Percentiles rank a stretch among this genome's conserved stretches.
Conservation (phyloP, 164 flowering plant genomes). For the Chimonanthus praecox region DNA sequence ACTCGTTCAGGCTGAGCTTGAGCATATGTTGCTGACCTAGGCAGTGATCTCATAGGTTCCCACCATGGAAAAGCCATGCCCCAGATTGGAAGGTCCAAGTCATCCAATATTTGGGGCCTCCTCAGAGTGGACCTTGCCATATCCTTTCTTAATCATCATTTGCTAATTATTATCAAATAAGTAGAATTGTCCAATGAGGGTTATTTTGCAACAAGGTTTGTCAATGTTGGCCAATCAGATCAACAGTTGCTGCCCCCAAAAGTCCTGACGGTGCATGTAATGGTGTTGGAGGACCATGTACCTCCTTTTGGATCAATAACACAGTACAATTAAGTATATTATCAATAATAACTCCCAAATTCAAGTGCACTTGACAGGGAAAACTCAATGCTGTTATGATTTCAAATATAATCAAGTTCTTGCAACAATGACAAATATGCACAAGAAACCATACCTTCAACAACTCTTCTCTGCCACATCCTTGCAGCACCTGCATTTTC, state of each 20-base stretch:
- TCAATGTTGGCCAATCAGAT: background rate
- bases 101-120: background rate
- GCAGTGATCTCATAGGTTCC: background rate
- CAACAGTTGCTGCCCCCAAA: background rate
- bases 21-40: background rate
- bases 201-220: background rate
- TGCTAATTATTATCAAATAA: too few species aligned
- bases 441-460: conserved; percentile 48
- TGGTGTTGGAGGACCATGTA: background rate
- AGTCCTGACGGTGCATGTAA: background rate
- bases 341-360: background rate
- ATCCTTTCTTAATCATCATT: background rate
- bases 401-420: background rate
- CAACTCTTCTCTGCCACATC: conserved; percentile 75
- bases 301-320: background rate
- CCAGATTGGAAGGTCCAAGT: background rate
- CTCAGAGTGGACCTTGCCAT: too few species aligned
- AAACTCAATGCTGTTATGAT: background rate
- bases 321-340: background rate
- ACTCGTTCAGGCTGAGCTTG: background rate
- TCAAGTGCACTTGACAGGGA: background rate
- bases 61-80: background rate
- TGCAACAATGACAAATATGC: background rate
- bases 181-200: background rate
- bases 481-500: conserved; percentile 88